Evolutionary conservation across 1,284 basidiomycete genomes (phyloP), one percentile per base, ranked within the genome.

Genomic region (Mrakiaceae sp.): DNA sequence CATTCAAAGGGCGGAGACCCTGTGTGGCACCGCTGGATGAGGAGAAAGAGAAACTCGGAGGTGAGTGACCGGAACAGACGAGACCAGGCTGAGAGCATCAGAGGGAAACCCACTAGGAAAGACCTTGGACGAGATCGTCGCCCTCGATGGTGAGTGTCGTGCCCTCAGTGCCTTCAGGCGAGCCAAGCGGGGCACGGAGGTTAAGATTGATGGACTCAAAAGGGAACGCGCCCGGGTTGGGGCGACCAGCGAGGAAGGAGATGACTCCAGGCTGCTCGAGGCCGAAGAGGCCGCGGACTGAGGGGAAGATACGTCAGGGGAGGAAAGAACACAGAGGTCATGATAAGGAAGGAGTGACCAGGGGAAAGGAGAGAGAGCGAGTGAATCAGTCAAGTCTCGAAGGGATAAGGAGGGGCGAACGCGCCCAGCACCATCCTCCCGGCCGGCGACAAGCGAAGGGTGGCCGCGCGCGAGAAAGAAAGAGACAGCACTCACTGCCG

Each of bases 181-280:
- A 81, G 58, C 68, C 73, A 27, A 76, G 70, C 9, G 75, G 73
- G 14, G 79, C 74, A 71, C 80, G 80, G 68, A 82, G 72, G 67
- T 76, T 77, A 66, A 81, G 72, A 44, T 81, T 83, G 69, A 96
- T 76, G 1, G 84, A 84, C 6, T 85, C 84, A 74, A 98, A 87
- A 0, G 94, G 94, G 78, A 97, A 98, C 14, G 90, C 89, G 4
- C 81, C 78, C n/a, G 87, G 82, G 73, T 95, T 95, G 42, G 95
- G 95, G 76, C 80, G 79, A 48, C 81, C 81, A 0, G 86, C 85
- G n/a, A 92, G 82, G 66, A 96, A 81, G 14, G 90, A 93, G 64
- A 97, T 86, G 68, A 95, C 77, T 3, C 88, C 89, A 0, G 90
- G 90, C 27, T 78, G 77, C 76, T 97, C 93, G 55, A 91, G 80